A percentile compares a stretch with the other conserved stretches of the same genome.
These are phyloP conservation scores for Euphorbia peplus DNA, from an alignment of 345 rosid species.

Conservation along the genomic window DNA sequence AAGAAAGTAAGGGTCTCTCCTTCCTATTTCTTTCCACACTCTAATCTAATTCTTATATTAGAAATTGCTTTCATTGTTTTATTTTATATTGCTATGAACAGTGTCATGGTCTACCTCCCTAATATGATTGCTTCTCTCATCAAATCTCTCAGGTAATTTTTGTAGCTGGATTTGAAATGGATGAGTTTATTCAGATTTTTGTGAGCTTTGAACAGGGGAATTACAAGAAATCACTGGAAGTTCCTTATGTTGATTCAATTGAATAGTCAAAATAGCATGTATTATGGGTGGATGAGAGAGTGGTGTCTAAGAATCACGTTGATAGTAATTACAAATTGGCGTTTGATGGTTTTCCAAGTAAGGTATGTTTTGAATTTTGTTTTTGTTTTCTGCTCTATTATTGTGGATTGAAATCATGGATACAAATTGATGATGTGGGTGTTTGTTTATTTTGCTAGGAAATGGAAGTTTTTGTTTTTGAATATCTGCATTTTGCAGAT, in stretches of 20 bases:
- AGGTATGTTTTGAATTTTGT: constrained; percentile 47
- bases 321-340: constrained; percentile 93
- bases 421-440: too few relatives aligned
- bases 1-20: too few relatives aligned
- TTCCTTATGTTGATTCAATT: constrained; percentile 56
- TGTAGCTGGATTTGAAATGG: too few relatives aligned
- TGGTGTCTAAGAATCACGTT: constrained; percentile 78
- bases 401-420: too few relatives aligned
- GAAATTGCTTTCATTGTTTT: too few relatives aligned
- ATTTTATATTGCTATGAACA: too few relatives aligned
- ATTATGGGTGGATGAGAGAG: constrained; percentile 92
- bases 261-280: constrained; percentile 94
- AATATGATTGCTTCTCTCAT: constrained; percentile 75
- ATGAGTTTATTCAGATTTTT: too few relatives aligned
- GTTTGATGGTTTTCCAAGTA: constrained; percentile 56
- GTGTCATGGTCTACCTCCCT: too few relatives aligned
- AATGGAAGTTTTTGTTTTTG: background rate
- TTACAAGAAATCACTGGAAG: constrained; percentile 57
- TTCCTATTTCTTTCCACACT: too few relatives aligned
- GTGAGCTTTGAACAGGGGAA: too few relatives aligned
- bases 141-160: constrained; percentile 68
- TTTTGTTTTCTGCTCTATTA: background rate
- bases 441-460: too few relatives aligned
- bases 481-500: background rate
- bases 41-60: too few relatives aligned